Conservation (phyloP, 108 stramenopile genomes). For the Cyclotella cryptica region DNA sequence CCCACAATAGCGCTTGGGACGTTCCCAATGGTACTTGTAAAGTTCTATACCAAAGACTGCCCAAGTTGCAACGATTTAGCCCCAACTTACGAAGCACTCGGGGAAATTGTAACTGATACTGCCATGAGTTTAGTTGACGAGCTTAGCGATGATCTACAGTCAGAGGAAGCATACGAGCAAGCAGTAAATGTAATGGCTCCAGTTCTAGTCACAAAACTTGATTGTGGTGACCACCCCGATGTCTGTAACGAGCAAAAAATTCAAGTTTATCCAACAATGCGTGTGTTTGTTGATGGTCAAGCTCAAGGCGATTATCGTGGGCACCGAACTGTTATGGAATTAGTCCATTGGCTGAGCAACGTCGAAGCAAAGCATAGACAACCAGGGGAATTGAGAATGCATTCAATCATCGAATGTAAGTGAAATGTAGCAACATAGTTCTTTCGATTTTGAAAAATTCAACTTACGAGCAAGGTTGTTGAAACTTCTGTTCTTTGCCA, state of each 20-base stretch:
- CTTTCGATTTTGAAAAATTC: slow-evolving; percentile 6
- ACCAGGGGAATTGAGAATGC: slow-evolving; percentile 50
- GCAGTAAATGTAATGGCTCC: slow-evolving; percentile 53
- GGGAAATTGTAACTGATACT: slow-evolving; percentile 53
- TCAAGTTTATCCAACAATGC: slow-evolving; percentile 90
- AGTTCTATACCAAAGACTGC: slow-evolving; percentile 81
- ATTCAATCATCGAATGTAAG: slow-evolving; percentile 42
- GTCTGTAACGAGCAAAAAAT: slow-evolving; percentile 81
- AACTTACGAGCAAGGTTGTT: not conserved
- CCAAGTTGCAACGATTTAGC: slow-evolving; percentile 75
- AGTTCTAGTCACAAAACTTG: slow-evolving; percentile 60
- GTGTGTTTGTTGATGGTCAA: slow-evolving; percentile 83
- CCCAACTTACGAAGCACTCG: slow-evolving; percentile 83
- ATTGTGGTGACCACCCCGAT: slow-evolving; percentile 64
- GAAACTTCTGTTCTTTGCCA: not conserved
- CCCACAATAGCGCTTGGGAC: slow-evolving; percentile 22
- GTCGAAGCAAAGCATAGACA: slow-evolving; percentile 59
- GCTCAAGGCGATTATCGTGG: slow-evolving; percentile 78
- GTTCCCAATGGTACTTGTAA: slow-evolving; percentile 49
- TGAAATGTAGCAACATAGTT: not conserved
- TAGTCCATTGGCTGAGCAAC: slow-evolving; percentile 67
- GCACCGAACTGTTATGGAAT: slow-evolving; percentile 83
- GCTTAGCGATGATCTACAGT: slow-evolving; percentile 21
- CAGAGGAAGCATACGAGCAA: slow-evolving; percentile 51
- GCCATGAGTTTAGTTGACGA: slow-evolving; percentile 50